Conservation (phyloP, 768 basidiomycete genomes). For the Royoungia palumana region DNA sequence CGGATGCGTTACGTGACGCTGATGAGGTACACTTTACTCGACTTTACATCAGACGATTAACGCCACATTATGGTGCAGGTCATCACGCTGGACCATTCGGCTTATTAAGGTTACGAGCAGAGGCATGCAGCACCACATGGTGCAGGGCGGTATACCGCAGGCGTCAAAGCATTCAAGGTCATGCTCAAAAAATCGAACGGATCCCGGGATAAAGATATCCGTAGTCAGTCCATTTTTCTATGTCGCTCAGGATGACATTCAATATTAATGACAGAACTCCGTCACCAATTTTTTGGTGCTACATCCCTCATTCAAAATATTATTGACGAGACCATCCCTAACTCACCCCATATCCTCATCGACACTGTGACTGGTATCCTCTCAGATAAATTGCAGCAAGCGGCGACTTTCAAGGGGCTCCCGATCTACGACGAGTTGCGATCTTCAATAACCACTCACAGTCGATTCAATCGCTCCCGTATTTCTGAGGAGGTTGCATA, state of each 20-base stretch:
- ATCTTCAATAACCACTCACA: too few relatives aligned
- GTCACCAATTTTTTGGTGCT: not conserved
- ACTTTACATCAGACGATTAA: too few relatives aligned
- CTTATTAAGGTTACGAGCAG: constrained; percentile 1
- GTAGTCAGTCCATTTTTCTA: too few relatives aligned
- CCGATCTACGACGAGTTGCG: too few relatives aligned
- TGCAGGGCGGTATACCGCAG: not conserved
- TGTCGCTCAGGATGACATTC: too few relatives aligned
- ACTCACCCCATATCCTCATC: not conserved
- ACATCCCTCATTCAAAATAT: not conserved
- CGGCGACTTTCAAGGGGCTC: too few relatives aligned
- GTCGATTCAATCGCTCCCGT: too few relatives aligned
- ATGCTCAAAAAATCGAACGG: too few relatives aligned
- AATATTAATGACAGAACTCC: not conserved
- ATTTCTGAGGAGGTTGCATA: too few relatives aligned
- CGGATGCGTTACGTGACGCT: not conserved
- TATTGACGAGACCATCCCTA: not conserved
- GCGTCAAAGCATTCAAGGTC: too few relatives aligned
- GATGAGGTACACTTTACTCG: not conserved
- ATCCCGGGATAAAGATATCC: too few relatives aligned
- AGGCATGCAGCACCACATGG: not conserved
- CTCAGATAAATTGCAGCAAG: too few relatives aligned
- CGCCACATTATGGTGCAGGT: not conserved
- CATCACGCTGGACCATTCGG: not conserved
- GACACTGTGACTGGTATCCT: not conserved